Evolutionary conservation across 257 asterid species (phyloP), one percentile per base, ranked within the genome.

Genomic region (Solanum chaucha): DNA sequence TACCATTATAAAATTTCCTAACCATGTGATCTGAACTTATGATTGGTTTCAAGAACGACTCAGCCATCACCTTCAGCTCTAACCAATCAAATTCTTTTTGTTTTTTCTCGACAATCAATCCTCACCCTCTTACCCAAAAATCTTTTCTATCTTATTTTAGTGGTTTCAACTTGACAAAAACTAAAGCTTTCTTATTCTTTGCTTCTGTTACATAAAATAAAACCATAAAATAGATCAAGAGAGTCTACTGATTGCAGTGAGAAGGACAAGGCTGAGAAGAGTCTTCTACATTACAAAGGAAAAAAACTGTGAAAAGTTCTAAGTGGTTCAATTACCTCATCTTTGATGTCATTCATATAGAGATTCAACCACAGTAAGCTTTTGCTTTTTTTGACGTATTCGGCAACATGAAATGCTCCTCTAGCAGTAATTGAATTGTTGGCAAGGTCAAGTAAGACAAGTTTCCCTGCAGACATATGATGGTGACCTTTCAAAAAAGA

Each of bases 341-440:
- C 99, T 90, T 89, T 87, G 73, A 95, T 96, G 90, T 97, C 99
- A 87, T 97, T 97, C 98, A 94, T 97, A 90, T 94, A 97, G 87
- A 97, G 95, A 89, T 88, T 97, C 87, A 97, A 90, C 98, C 97
- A 94, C 90, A 92, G 90, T 89, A 97, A 90, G 91, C 92, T 94
- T 92, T 94, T 97, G 94, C 95, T 94, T 87, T 90, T 93, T 90
- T 93, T 94, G 86, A 96, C 78, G 86, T 91, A 96, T 81, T 97
- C 99, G 85, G 99, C 98, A 67, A 97, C 97, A 88, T 93, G 94
- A 89, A 88, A 92, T 88, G 94, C 96, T 84, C 99, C 99, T 86
- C 59, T 88, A 36, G 94, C 93, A 85, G 94, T 92, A 85, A 97
- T 94, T 40, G 97, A 94, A 90, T 97, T 97, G 92, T 97, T 95